These are phyloP conservation scores for Suillus occidentalis DNA, from an alignment of 768 basidiomycete genomes.

Conservation along the genomic window DNA sequence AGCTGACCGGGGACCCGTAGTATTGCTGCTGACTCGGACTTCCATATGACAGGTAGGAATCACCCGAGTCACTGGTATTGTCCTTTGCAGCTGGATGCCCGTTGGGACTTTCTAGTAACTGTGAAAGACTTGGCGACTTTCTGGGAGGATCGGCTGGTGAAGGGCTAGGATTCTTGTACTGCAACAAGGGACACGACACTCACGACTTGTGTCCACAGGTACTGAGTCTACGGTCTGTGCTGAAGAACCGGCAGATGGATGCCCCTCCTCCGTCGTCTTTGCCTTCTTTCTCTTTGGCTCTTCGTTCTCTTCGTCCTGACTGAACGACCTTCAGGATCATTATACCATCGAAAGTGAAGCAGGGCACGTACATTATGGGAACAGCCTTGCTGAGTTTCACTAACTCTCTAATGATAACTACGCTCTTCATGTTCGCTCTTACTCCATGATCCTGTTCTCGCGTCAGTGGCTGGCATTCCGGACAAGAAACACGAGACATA, in stretches of 20 bases:
- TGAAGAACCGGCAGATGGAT: not conserved
- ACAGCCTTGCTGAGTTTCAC: constrained; percentile 2
- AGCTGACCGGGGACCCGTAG: constrained; percentile 25
- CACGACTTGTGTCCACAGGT: constrained; percentile 22
- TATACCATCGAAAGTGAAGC: constrained; percentile 12
- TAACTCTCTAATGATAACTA: constrained; percentile 23
- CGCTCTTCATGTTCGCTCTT: constrained; percentile 27
- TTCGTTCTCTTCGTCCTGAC: constrained; percentile 12
- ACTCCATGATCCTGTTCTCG: constrained; percentile 18
- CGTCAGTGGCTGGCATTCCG: not conserved
- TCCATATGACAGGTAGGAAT: constrained; percentile 25
- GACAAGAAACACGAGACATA: constrained; percentile 4
- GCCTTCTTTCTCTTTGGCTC: constrained; percentile 17
- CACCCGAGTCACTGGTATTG: constrained; percentile 23
- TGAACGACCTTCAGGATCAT: constrained; percentile 12
- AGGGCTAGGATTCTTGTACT: not conserved
- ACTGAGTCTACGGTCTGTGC: constrained; percentile 14
- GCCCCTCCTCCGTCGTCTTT: not conserved
- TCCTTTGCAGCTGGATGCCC: not conserved
- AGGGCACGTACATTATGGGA: not conserved
- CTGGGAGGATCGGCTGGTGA: not conserved
- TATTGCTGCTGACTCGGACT: constrained; percentile 12
- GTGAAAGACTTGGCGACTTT: not conserved
- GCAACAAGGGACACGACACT: constrained; percentile 19
- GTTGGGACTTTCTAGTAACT: not conserved